Evolutionary conservation across 148 eudicot species (phyloP).

Genomic region (Cornus kousa): DNA sequence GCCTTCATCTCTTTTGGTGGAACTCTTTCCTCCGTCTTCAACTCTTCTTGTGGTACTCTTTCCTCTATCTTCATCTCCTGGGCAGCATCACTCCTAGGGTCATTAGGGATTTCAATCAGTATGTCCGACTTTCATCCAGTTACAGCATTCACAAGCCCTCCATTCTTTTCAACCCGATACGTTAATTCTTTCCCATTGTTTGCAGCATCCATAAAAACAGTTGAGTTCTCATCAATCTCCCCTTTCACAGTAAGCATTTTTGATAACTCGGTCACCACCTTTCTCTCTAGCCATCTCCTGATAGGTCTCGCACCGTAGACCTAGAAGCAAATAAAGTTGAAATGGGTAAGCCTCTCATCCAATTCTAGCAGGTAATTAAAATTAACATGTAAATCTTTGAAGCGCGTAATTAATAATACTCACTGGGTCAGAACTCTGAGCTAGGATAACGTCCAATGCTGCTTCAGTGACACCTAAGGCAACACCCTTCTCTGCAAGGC

Average conservation of each 20-base stretch:
- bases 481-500: constrained; percentile 79
- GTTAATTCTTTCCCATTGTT: constrained; percentile 36
- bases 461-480: constrained; percentile 80
- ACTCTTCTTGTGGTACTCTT: not conserved
- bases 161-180: constrained; percentile 69
- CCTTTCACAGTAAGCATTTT: constrained; percentile 54
- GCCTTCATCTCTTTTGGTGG: too few species aligned
- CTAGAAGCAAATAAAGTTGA: constrained; percentile 24
- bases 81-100: constrained; percentile 34
- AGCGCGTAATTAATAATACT: constrained; percentile 16
- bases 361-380: not conserved
- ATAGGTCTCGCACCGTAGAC: constrained; percentile 92
- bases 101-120: constrained; percentile 57
- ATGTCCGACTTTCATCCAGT: constrained; percentile 73
- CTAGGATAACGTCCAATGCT: constrained; percentile 72
- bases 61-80: constrained; percentile 71
- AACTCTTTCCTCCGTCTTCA: too few species aligned
- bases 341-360: not conserved
- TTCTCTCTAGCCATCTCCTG: constrained; percentile 87
- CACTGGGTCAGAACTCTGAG: constrained; percentile 86
- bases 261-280: constrained; percentile 73
- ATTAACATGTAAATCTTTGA: not conserved
- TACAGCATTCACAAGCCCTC: constrained; percentile 68
- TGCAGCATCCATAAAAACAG: constrained; percentile 63
- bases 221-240: constrained; percentile 77